Conservation (phyloP, 345 rosid genomes). For the Dipteronia dyeriana region DNA sequence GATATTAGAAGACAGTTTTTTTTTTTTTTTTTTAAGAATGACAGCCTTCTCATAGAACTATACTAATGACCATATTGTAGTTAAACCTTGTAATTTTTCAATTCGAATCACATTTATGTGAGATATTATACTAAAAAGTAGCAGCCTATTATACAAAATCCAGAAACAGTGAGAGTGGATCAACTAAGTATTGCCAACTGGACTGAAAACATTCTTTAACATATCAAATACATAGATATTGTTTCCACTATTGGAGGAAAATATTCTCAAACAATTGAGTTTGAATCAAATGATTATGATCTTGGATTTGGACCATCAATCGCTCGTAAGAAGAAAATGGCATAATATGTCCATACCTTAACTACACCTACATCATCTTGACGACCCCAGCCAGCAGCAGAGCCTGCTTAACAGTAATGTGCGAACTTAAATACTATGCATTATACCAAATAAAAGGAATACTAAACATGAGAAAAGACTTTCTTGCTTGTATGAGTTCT, state of each 20-base stretch:
- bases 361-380: constrained; percentile 94
- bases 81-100: too few relatives aligned
- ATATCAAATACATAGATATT: background rate
- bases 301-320: background rate
- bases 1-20: constrained; percentile 48
- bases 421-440: background rate
- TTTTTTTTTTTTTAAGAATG: constrained; percentile 55
- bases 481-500: background rate
- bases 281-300: background rate
- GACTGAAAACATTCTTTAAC: too few relatives aligned
- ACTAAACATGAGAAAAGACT: background rate
- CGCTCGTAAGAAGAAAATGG: background rate
- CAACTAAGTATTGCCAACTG: too few relatives aligned
- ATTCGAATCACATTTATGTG: background rate
- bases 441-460: background rate
- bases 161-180: background rate
- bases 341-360: constrained; percentile 50
- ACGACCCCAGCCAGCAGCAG: constrained; percentile 97
- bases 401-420: constrained; percentile 50
- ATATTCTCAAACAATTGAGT: background rate
- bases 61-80: constrained; percentile 15
- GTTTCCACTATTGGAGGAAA: background rate
- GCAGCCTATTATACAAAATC: background rate
- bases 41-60: constrained; percentile 89
- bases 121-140: background rate